Conservation (phyloP, 2,329 filamentous ascomycete genomes). For the Aspergillus sojae region DNA sequence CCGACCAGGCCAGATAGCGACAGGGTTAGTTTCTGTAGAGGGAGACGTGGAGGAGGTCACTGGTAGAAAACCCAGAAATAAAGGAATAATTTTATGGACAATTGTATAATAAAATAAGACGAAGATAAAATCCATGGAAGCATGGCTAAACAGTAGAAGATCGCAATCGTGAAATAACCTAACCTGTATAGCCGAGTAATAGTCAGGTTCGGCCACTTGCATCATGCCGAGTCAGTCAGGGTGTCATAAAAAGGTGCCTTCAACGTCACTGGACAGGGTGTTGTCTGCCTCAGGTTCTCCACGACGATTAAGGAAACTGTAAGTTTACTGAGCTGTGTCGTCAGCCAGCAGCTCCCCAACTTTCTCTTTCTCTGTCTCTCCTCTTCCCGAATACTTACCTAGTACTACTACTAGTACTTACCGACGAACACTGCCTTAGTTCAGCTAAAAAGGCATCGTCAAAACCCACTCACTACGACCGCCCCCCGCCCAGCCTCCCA, state of each 20-base stretch:
- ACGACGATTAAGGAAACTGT: neutral
- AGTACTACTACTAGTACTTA: neutral
- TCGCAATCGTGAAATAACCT: too few relatives aligned
- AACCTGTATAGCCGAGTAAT: neutral
- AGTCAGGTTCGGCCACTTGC: neutral
- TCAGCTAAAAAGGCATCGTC: neutral
- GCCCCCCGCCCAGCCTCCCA: slow-evolving; percentile 24
- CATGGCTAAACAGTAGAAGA: too few relatives aligned
- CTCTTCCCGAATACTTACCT: neutral
- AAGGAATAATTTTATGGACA: neutral
- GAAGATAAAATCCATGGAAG: neutral
- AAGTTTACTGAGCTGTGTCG: neutral
- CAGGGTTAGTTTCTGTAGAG: neutral
- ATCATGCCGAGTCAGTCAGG: neutral
- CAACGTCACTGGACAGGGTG: neutral
- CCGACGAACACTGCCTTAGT: neutral
- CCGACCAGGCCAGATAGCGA: neutral
- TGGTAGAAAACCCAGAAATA: neutral
- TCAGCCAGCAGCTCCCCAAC: neutral
- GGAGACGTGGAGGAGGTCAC: neutral
- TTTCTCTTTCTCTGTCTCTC: neutral
- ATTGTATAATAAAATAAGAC: neutral
- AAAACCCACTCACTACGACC: slow-evolving; percentile 14
- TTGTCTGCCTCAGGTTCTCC: neutral
- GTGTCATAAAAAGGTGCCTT: too few relatives aligned